Percentiles rank a stretch among this genome's conserved stretches.
These are phyloP conservation scores for Wallemia mellicola DNA, from an alignment of 1,284 basidiomycete genomes.

Conservation along the genomic window DNA sequence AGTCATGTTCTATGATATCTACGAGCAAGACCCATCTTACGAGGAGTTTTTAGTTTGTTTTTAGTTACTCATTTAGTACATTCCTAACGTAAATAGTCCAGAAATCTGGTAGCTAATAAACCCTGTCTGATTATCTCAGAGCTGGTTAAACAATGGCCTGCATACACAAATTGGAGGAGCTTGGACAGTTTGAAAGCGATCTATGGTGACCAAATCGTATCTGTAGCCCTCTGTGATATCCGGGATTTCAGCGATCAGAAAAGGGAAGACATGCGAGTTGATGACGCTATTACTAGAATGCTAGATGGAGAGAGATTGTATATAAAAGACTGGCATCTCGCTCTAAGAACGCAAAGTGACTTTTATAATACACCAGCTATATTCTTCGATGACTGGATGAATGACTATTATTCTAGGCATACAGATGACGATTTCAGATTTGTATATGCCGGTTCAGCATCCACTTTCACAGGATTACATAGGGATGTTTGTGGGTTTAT, in stretches of 20 bases:
- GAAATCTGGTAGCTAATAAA: neutral
- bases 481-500: too few species aligned
- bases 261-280: neutral
- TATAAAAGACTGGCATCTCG: neutral
- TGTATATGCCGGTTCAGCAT: neutral
- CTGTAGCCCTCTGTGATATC: neutral
- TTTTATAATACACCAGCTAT: neutral
- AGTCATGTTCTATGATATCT: neutral
- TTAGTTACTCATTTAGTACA: neutral
- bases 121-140: neutral
- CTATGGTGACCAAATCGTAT: neutral
- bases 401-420: neutral
- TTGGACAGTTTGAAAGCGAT: neutral
- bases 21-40: neutral
- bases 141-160: neutral
- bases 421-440: neutral
- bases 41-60: neutral
- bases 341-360: neutral
- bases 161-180: neutral
- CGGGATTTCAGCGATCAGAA: neutral
- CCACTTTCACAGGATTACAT: neutral
- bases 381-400: neutral
- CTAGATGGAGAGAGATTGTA: neutral
- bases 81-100: neutral
- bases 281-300: neutral